Evolutionary conservation across 257 asterid species (phyloP), one percentile per base, ranked within the genome.

Genomic region (Galeopsis tetrahit): DNA sequence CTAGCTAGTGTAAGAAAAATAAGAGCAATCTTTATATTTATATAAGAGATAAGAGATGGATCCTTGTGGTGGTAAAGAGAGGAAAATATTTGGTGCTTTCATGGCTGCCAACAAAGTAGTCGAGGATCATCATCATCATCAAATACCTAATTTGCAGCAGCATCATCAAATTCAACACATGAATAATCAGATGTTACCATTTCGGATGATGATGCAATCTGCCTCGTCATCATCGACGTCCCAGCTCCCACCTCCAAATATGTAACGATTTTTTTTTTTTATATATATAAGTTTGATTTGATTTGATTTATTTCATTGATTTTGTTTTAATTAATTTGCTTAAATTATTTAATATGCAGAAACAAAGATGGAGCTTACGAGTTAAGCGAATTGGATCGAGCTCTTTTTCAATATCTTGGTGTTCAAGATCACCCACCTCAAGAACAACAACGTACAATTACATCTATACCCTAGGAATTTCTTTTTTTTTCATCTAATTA

Each of bases 301-400:
- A 32, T 58, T 3, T 31, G 5, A 36, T 39, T 51, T n/a, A n/a
- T n/a, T 21, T 21, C 28, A 21, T 11, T 33, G 0, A 2, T 0
- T 69, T 21, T 8, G 3, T 46, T 13, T 11, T 13, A 21, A 8
- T 11, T 13, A 21, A 8, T 7, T 38, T 38, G 28, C 28, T 21
- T 21, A 21, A 38, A 38, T 40, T 40, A 7, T 3, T 56, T 31
- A 10, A 57, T 76, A 11, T 60, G 76, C 87, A 87, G 97, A 64
- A 78, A 77, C 75, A 87, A 85, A 78, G 93, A 86, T 53, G 89
- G 86, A 49, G 88, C 87, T 11, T 83, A 83, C 59, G 95, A 91
- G 70, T 74, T 91, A 67, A 94, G 88, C 17, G 96, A 91, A 33
- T 65, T 87, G 63, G 97, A 91, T 82, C 92, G 86, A 75, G 91